Conservation (phyloP, 345 rosid species). For the Reutealis trisperma region DNA sequence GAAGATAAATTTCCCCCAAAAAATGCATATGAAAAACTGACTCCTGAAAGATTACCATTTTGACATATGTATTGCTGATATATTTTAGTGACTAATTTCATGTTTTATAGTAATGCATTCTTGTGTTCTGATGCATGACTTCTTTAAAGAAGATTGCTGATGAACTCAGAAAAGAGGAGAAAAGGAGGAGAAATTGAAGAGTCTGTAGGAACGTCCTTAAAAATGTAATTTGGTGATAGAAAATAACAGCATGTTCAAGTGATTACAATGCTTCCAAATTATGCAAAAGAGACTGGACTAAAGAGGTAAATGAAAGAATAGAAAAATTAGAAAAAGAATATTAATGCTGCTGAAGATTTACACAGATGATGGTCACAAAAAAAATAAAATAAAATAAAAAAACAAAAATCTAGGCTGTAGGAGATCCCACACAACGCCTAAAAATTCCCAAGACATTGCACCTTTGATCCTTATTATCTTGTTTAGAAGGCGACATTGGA, state of each 20-base stretch:
- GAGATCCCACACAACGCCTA: neutral
- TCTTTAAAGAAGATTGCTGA: neutral
- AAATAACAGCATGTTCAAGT: neutral
- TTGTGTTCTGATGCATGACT: no score
- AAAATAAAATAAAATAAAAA: neutral
- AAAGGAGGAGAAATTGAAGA: neutral
- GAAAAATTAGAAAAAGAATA: no score
- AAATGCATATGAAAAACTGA: no score
- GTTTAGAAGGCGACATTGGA: neutral
- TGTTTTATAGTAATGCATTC: no score
- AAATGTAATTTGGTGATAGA: neutral
- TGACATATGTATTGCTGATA: neutral
- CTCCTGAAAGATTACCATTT: neutral
- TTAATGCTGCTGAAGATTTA: neutral
- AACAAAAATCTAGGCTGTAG: constrained; percentile 6
- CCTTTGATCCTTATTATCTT: neutral
- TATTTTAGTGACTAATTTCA: neutral
- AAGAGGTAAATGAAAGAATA: neutral
- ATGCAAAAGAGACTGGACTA: neutral
- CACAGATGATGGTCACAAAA: neutral
- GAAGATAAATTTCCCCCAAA: no score
- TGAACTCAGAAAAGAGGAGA: no score
- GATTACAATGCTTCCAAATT: constrained; percentile 1
- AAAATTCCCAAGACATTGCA: neutral
- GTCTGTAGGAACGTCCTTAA: no score